A percentile compares a stretch with the other conserved stretches of the same genome.
phyloP scores from a whole-genome alignment of 176 grass and related monocot genomes.

The Aechmea fasciata region DNA sequence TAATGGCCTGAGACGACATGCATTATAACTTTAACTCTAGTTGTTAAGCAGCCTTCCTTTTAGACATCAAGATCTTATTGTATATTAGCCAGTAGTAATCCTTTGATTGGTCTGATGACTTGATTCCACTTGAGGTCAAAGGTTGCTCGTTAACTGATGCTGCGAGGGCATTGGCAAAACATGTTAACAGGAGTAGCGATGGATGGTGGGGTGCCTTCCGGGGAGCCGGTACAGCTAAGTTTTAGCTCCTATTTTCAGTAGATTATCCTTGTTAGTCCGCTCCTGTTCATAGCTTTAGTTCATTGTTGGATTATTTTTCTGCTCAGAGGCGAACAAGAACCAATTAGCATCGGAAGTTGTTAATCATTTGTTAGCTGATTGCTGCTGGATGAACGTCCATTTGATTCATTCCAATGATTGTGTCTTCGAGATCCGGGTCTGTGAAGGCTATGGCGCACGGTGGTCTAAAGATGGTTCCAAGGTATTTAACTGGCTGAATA shows the following conservation, averaged over 20 bases:
- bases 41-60: neutral
- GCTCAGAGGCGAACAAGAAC: slow-evolving; percentile 69
- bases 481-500: slow-evolving; percentile 20
- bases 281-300: slow-evolving; percentile 11
- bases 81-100: neutral
- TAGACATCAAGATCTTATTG: neutral
- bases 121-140: slow-evolving; percentile 52
- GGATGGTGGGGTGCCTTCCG: slow-evolving; percentile 68
- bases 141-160: slow-evolving; percentile 78
- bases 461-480: slow-evolving; percentile 81
- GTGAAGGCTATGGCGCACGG: slow-evolving; percentile 73
- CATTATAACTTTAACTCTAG: neutral
- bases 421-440: slow-evolving; percentile 80
- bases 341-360: slow-evolving; percentile 43
- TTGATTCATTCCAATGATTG: slow-evolving; percentile 46
- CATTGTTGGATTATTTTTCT: slow-evolving; percentile 12
- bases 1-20: neutral
- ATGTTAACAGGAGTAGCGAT: slow-evolving; percentile 65
- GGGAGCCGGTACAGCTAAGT: slow-evolving; percentile 54
- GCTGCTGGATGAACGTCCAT: slow-evolving; percentile 83
- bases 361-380: slow-evolving; percentile 40
- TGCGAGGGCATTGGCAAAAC: slow-evolving; percentile 90
- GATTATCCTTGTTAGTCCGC: neutral
- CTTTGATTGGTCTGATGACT: slow-evolving; percentile 16
- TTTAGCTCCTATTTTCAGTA: neutral